These are phyloP conservation scores for Scedosporium dehoogii DNA, from an alignment of 2,329 filamentous ascomycete genomes.

Conservation along the genomic window DNA sequence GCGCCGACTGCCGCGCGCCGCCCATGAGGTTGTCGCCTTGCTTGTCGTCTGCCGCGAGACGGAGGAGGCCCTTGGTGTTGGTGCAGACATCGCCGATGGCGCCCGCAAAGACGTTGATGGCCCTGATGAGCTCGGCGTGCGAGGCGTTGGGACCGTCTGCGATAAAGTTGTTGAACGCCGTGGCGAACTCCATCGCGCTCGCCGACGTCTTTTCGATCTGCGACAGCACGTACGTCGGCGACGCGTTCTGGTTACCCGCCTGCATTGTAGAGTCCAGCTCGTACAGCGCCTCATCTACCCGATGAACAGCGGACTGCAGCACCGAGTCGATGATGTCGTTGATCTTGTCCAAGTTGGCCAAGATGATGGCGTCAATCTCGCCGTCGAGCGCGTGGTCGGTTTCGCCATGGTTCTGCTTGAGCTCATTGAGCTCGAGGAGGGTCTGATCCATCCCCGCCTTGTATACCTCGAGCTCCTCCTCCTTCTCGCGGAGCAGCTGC, in stretches of 20 bases:
- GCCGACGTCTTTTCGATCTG: conserved; percentile 95
- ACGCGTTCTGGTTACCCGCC: conserved; percentile 95
- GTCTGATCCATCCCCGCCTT: conserved; percentile 97
- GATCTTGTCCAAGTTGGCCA: conserved; percentile 83
- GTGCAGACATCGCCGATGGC: conserved; percentile 88
- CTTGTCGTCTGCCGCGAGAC: conserved; percentile 91
- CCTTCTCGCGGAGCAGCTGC: conserved; percentile 78
- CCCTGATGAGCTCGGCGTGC: conserved; percentile 85
- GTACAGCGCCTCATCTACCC: conserved; percentile 93
- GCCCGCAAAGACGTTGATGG: conserved; percentile 80
- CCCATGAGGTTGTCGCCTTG: conserved; percentile 80
- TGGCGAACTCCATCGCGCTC: conserved; percentile 93
- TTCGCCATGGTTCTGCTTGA: conserved; percentile 65
- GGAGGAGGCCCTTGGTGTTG: conserved; percentile 90
- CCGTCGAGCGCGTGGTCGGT: conserved; percentile 76
- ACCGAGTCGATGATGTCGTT: conserved; percentile 98
- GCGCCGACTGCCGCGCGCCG: conserved; percentile 73
- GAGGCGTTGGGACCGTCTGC: conserved; percentile 88
- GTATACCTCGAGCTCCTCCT: conserved; percentile 96
- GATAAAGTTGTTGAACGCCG: conserved; percentile 96
- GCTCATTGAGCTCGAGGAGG: conserved; percentile 80
- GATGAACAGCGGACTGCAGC: conserved; percentile 80
- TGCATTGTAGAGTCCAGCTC: conserved; percentile 97
- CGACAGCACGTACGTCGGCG: conserved; percentile 85
- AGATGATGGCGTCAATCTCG: conserved; percentile 81